Conservation (phyloP, 2,329 filamentous ascomycete species). For the Daldinia sp. region DNA sequence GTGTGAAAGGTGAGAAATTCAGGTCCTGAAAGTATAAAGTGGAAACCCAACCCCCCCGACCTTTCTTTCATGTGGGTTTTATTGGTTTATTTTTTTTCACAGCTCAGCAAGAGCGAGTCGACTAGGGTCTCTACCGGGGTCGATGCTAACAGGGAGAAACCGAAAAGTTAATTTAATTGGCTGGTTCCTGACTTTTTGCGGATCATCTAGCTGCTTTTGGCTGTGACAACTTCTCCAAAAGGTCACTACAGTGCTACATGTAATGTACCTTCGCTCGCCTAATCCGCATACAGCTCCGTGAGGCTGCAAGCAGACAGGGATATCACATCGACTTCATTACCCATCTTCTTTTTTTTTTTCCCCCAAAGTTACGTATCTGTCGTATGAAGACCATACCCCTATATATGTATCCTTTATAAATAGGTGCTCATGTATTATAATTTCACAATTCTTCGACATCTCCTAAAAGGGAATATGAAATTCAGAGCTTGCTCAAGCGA, state of each 20-base stretch:
- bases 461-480: not conserved
- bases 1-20: constrained; percentile 23
- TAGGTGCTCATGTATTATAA: not conserved
- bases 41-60: constrained; percentile 19
- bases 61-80: constrained; percentile 20
- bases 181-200: constrained; percentile 26
- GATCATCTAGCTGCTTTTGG: constrained; percentile 30
- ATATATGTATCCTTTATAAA: not conserved
- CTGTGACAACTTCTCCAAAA: constrained; percentile 29
- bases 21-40: constrained; percentile 21
- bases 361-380: constrained; percentile 7
- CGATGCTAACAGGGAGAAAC: constrained; percentile 38
- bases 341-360: constrained; percentile 2
- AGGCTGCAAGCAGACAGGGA: constrained; percentile 33
- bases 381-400: constrained; percentile 3
- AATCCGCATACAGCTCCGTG: constrained; percentile 24
- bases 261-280: constrained; percentile 22
- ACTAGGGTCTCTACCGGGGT: constrained; percentile 9
- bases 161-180: constrained; percentile 37
- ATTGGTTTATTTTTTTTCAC: not conserved
- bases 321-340: constrained; percentile 26
- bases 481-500: not conserved
- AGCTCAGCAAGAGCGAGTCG: constrained; percentile 2
- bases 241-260: constrained; percentile 4
- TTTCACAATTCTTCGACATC: not conserved